phyloP scores from a whole-genome alignment of 2,329 filamentous ascomycete species.

The Fusarium piperis region DNA sequence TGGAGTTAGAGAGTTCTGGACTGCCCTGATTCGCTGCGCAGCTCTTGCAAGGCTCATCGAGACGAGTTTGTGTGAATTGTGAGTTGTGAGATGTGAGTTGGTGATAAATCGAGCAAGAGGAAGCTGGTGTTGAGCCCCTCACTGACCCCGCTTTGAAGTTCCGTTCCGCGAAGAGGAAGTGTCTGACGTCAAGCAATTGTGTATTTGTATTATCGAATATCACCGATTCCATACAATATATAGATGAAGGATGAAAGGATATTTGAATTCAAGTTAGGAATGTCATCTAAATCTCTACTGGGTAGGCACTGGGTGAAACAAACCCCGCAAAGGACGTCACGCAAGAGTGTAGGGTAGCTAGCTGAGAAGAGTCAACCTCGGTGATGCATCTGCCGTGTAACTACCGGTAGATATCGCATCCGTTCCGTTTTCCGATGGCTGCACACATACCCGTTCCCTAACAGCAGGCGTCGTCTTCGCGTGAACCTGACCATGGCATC shows the following conservation, averaged over 20 bases:
- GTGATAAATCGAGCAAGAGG: slow-evolving; percentile 8
- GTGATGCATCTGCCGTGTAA: neutral
- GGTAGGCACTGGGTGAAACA: neutral
- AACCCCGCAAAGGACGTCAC: neutral
- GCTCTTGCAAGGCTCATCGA: slow-evolving; percentile 42
- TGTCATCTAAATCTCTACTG: neutral
- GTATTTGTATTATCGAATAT: neutral
- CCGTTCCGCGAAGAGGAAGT: neutral
- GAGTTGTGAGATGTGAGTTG: neutral
- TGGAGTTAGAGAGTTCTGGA: slow-evolving; percentile 32
- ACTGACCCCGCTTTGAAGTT: slow-evolving; percentile 20
- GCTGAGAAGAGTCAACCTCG: neutral
- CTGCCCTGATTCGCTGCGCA: slow-evolving; percentile 36
- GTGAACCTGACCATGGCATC: neutral
- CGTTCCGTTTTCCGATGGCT: neutral
- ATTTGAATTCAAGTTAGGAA: neutral
- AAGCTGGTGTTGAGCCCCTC: slow-evolving; percentile 15
- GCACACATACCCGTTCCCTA: neutral
- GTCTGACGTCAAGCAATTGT: slow-evolving; percentile 26
- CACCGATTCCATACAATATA: neutral
- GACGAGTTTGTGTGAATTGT: slow-evolving; percentile 1
- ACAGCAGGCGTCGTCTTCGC: neutral
- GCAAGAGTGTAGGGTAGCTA: neutral
- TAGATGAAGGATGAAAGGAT: neutral
- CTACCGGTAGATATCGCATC: neutral